Base-by-base conservation (phyloP, 2,329 filamentous ascomycete genomes). In the Epichloe uncinata region DNA sequence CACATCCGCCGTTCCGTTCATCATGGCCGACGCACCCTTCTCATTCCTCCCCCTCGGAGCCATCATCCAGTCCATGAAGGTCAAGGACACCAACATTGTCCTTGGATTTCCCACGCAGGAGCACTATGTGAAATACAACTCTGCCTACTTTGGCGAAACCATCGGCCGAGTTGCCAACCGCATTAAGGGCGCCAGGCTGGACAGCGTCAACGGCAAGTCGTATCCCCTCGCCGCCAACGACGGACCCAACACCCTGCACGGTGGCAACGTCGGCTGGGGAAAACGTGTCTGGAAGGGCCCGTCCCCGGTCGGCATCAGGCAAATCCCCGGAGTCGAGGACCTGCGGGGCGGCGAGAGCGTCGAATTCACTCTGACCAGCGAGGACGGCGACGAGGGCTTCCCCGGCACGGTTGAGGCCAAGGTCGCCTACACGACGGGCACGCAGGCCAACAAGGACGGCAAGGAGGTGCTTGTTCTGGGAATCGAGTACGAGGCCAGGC, bases 131-230 rank as follows among this genome's bases (percentile, higher is more conserved):
- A 69, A 79, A 57, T 72, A 90, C 73, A 91, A 93, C 69, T 71
- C 68, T 12, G 82, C 87, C 2, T 90, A 82, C 72, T 97, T 95
- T 63, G 91, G 93, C 55, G 90, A 91, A 65, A 97, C 88, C 42
- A 95, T 97, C 64, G 93, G 93, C 50, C 86, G 81, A 49, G 73
- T 82, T 18, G 80, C 89, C 53, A 97, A 97, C 71, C 84, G 91
- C 51, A 81, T 95, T 63, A 78, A 79, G 50, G 73, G 76, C 60
- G 88, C 82, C 26, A 74, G 79, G 57, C 81, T 96, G 63, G 69
- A 82, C 56, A 74, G 73, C 47, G 69, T 96, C 58, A 95, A 95
- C 66, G 73, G 73, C 54, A 77, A 79, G 60, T 71, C 75, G 3
- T 93, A 94, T 66, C 60, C 73, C 13, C 74, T 97, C 42, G 74